Conservation (phyloP, 202 grass and related monocot species). For the Miscanthus sacchariflorus region DNA sequence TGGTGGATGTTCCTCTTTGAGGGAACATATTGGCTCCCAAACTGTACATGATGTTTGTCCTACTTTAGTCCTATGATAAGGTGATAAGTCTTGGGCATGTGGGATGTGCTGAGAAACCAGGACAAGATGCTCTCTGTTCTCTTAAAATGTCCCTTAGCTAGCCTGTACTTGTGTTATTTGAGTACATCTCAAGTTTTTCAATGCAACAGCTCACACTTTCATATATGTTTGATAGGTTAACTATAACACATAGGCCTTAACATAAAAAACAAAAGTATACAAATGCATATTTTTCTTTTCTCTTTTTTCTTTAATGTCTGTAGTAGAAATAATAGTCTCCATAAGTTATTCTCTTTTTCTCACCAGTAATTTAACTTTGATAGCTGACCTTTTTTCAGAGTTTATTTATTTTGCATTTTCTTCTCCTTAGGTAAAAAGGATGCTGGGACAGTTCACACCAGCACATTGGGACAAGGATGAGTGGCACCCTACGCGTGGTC, state of each 20-base stretch:
- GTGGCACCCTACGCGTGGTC: conserved; percentile 85
- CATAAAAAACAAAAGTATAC: neutral
- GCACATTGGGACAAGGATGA: conserved; percentile 99
- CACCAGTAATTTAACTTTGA: neutral
- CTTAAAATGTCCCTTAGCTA: conserved; percentile 37
- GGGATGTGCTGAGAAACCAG: conserved; percentile 33
- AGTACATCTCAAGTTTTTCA: conserved; percentile 18
- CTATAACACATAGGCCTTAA: neutral
- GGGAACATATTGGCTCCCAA: conserved; percentile 27
- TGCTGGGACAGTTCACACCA: conserved; percentile 94
- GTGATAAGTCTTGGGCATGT: conserved; percentile 12
- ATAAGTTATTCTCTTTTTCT: conserved; percentile 15
- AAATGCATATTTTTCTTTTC: neutral
- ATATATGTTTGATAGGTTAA: conserved; percentile 38
- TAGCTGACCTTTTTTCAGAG: neutral
- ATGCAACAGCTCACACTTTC: conserved; percentile 23
- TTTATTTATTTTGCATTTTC: conserved; percentile 37
- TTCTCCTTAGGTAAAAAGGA: conserved; percentile 88
- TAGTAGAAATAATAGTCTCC: conserved; percentile 7
- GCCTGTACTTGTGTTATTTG: neutral
- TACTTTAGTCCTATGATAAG: conserved; percentile 25
- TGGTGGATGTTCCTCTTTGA: conserved; percentile 29
- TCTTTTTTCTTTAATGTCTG: conserved; percentile 30
- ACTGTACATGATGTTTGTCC: conserved; percentile 35
- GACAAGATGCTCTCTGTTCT: neutral